phyloP scores from a whole-genome alignment of 352 stramenopile genomes.

The Halophytophthora polymorphica region DNA sequence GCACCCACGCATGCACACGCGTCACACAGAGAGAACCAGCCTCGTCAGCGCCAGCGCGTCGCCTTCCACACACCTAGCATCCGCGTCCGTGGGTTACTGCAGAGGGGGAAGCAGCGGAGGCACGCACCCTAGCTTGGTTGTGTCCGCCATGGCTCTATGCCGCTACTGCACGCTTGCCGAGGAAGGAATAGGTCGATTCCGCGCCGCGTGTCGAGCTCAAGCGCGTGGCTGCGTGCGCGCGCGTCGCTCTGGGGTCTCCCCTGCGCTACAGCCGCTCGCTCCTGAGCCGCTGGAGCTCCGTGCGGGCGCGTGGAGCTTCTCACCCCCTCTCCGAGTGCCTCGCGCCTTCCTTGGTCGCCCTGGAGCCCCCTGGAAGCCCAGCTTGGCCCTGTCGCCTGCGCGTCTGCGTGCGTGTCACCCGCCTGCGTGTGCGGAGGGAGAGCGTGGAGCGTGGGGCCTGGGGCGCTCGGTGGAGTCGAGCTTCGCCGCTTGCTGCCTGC shows the following conservation, averaged over 20 bases:
- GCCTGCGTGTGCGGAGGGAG: constrained; percentile 1
- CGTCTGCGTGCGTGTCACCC: too few relatives aligned
- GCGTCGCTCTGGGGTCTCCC: too few relatives aligned
- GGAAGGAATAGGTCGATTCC: background rate
- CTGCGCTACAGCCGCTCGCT: too few relatives aligned
- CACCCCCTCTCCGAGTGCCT: too few relatives aligned
- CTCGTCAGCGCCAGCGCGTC: constrained; percentile 8
- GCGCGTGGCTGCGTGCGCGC: too few relatives aligned
- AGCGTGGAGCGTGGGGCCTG: constrained; percentile 17
- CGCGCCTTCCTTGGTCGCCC: too few relatives aligned
- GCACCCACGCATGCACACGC: constrained; percentile 17
- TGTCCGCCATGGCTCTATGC: constrained; percentile 38
- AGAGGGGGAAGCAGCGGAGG: background rate
- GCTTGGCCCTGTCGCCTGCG: too few relatives aligned
- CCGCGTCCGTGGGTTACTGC: too few relatives aligned
- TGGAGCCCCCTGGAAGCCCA: too few relatives aligned
- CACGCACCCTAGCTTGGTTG: constrained; percentile 42
- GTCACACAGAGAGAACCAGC: constrained; percentile 5
- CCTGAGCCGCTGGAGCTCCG: too few relatives aligned
- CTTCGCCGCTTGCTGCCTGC: background rate
- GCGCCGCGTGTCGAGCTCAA: background rate
- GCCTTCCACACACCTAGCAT: background rate
- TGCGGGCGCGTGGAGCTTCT: too few relatives aligned
- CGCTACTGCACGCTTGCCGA: constrained; percentile 11
- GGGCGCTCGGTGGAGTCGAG: constrained; percentile 7